phyloP scores from a whole-genome alignment of 116 monocot genomes.

The Iris pallida region DNA sequence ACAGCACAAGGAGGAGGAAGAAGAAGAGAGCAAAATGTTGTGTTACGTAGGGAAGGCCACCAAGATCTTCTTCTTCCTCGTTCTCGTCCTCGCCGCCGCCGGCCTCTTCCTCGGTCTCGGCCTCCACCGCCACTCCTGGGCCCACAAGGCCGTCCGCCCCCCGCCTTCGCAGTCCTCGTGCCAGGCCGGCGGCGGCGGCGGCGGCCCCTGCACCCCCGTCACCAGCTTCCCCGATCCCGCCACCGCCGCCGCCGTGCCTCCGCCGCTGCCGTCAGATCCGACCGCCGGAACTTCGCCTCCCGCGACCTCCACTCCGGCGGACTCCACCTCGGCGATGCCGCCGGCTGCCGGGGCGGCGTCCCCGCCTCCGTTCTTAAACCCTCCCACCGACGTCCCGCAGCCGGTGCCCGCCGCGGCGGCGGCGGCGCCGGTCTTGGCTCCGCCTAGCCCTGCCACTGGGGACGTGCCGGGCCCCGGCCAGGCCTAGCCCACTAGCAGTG shows the following conservation, averaged over 20 bases:
- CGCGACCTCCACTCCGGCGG: background rate
- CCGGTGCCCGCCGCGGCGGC: background rate
- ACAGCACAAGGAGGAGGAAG: too few relatives aligned
- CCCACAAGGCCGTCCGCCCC: constrained; percentile 11
- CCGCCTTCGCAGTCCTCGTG: background rate
- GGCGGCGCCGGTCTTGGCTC: background rate
- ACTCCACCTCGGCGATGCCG: background rate
- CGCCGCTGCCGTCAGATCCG: background rate
- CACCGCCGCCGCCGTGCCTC: constrained; percentile 7
- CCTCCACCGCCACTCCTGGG: constrained; percentile 16
- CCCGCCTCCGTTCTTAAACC: background rate
- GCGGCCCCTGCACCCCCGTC: background rate
- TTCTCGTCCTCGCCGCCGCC: constrained; percentile 9
- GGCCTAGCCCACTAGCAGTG: background rate
- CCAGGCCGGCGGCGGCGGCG: constrained; percentile 5
- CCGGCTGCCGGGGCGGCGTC: background rate
- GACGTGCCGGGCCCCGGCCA: background rate
- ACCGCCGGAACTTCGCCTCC: background rate
- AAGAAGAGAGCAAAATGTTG: constrained; percentile 1
- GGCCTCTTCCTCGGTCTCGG: constrained; percentile 39
- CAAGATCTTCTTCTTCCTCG: constrained; percentile 45
- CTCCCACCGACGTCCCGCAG: background rate
- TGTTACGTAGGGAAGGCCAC: constrained; percentile 53
- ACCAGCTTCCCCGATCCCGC: constrained; percentile 8
- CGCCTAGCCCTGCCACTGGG: background rate